These are phyloP conservation scores for Exserohilum rostratum DNA, from an alignment of 2,329 filamentous ascomycete species.

Conservation along the genomic window DNA sequence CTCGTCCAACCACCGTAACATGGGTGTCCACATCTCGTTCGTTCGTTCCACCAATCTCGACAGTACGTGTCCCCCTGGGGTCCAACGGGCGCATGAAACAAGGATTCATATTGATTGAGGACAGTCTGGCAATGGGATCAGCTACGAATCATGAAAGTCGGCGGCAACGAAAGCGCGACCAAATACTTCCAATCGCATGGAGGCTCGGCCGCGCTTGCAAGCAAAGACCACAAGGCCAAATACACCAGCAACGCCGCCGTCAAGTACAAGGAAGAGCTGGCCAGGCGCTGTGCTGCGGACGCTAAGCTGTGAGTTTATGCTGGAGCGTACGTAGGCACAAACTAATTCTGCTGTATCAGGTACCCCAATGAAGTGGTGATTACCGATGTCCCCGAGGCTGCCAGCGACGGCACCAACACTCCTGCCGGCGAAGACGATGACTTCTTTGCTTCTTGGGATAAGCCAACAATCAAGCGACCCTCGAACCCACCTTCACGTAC, in stretches of 20 bases:
- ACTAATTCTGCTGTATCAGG: slow-evolving; percentile 56
- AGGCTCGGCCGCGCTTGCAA: slow-evolving; percentile 88
- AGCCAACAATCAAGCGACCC: slow-evolving; percentile 93
- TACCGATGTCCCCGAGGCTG: slow-evolving; percentile 68
- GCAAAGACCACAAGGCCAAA: slow-evolving; percentile 96
- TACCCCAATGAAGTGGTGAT: slow-evolving; percentile 86
- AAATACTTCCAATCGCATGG: slow-evolving; percentile 98
- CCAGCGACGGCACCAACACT: slow-evolving; percentile 70
- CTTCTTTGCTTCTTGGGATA: slow-evolving; percentile 99
- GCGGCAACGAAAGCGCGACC: slow-evolving; percentile 95
- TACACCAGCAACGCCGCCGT: slow-evolving; percentile 91
- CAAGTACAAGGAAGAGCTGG: slow-evolving; percentile 98
- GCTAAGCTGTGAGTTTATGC: slow-evolving; percentile 72
- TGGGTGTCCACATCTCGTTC: slow-evolving; percentile 98
- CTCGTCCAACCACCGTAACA: slow-evolving; percentile 94
- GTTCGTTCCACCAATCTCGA: slow-evolving; percentile 98
- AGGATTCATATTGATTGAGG: slow-evolving; percentile 55
- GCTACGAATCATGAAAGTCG: slow-evolving; percentile 95
- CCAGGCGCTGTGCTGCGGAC: slow-evolving; percentile 81
- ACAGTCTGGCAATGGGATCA: slow-evolving; percentile 96
- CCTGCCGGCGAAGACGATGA: slow-evolving; percentile 89
- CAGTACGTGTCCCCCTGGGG: slow-evolving; percentile 65
- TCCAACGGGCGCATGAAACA: slow-evolving; percentile 38
- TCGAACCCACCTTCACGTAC: slow-evolving; percentile 92
- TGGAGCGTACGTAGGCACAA: not conserved